A percentile compares a stretch with the other conserved stretches of the same genome.
Conservation (phyloP, 495 filamentous ascomycete species). For the Penicillium ucsense region DNA sequence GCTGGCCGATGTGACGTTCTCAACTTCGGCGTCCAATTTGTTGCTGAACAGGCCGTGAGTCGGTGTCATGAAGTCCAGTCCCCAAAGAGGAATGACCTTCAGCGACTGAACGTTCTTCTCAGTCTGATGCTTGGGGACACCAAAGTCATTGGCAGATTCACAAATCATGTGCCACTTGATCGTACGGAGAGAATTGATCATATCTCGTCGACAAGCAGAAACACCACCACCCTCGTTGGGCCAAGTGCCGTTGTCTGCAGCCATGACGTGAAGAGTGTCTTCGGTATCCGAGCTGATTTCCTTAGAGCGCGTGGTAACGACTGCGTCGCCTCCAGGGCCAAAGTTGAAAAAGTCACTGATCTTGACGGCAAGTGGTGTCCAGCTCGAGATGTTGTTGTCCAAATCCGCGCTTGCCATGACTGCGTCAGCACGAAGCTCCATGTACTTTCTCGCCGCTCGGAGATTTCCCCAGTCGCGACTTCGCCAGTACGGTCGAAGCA, state of each 20-base stretch:
- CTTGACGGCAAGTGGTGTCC: constrained; percentile 52
- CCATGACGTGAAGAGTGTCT: constrained; percentile 49
- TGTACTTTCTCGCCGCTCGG: constrained; percentile 40
- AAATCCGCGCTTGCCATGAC: constrained; percentile 54
- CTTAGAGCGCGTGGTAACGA: constrained; percentile 33
- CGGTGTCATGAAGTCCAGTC: constrained; percentile 52
- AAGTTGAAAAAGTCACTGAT: constrained; percentile 55
- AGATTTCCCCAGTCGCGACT: constrained; percentile 46
- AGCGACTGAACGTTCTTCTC: constrained; percentile 57
- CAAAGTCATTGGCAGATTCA: constrained; percentile 57
- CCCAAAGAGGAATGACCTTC: constrained; percentile 59
- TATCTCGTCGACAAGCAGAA: constrained; percentile 56
- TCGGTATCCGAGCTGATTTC: constrained; percentile 41
- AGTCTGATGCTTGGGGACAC: constrained; percentile 55
- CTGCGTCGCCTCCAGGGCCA: constrained; percentile 50
- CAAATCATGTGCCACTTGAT: constrained; percentile 60
- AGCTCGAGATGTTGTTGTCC: constrained; percentile 47
- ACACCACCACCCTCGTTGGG: constrained; percentile 59
- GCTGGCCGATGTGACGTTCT: constrained; percentile 43
- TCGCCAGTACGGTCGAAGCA: constrained; percentile 50
- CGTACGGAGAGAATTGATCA: constrained; percentile 52
- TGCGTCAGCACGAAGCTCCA: constrained; percentile 45
- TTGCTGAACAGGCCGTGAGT: constrained; percentile 56
- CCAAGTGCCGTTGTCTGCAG: constrained; percentile 56
- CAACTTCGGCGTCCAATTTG: constrained; percentile 51